Conservation (phyloP, 75 land plant species). For the Larix kaempferi region DNA sequence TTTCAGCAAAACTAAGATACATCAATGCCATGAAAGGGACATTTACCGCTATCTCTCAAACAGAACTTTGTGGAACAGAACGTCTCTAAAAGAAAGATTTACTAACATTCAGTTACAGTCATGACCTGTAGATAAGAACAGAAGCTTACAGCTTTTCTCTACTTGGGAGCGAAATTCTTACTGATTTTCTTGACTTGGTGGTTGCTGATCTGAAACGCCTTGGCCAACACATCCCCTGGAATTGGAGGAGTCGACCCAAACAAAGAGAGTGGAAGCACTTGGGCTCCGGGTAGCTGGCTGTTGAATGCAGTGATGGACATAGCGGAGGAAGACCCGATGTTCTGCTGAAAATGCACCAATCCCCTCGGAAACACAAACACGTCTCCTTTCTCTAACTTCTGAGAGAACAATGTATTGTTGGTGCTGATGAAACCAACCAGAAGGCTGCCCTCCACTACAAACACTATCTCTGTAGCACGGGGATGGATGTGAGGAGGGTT, state of each 20-base stretch:
- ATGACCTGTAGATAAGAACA: no score
- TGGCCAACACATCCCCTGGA: constrained; percentile 35
- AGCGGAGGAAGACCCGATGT: constrained; percentile 26
- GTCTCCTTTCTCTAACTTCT: constrained; percentile 41
- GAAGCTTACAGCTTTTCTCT: no score
- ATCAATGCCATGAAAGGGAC: no score
- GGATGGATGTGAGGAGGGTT: constrained; percentile 76
- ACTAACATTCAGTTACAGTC: no score
- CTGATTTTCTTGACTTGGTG: constrained; percentile 36
- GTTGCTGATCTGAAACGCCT: constrained; percentile 42
- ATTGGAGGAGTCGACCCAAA: constrained; percentile 39
- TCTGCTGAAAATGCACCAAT: constrained; percentile 60
- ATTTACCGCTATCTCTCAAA: no score
- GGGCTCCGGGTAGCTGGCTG: constrained; percentile 52
- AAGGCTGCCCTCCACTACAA: constrained; percentile 49
- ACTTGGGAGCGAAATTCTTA: constrained; percentile 26
- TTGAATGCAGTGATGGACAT: constrained; percentile 45
- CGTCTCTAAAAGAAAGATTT: no score
- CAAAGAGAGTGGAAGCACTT: constrained; percentile 25
- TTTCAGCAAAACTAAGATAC: no score
- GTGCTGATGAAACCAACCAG: constrained; percentile 59
- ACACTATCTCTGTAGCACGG: constrained; percentile 59
- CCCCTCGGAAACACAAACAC: constrained; percentile 58
- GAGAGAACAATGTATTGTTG: constrained; percentile 32
- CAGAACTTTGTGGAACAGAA: no score